phyloP scores from a whole-genome alignment of 495 filamentous ascomycete genomes.

The Glutinoglossum americanum region DNA sequence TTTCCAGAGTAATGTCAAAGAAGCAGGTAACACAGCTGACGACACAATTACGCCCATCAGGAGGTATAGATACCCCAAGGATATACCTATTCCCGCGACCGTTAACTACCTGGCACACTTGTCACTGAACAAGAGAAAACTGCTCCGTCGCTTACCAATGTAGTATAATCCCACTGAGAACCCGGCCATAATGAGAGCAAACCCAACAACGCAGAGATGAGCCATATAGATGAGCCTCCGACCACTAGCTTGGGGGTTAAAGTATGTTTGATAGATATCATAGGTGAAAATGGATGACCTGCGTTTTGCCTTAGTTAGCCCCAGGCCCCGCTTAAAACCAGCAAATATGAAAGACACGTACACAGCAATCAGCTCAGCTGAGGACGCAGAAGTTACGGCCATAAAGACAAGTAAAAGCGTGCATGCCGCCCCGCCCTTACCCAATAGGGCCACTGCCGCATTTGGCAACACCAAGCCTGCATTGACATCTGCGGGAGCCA shows the following conservation, averaged over 20 bases:
- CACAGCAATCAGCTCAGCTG: slow-evolving; percentile 79
- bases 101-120: slow-evolving; percentile 8
- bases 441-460: slow-evolving; percentile 73
- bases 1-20: slow-evolving; percentile 63
- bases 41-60: slow-evolving; percentile 88
- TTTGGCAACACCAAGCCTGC: slow-evolving; percentile 79
- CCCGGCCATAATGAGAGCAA: slow-evolving; percentile 62
- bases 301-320: background rate
- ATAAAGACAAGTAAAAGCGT: slow-evolving; percentile 84
- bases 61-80: slow-evolving; percentile 61
- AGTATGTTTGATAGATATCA: slow-evolving; percentile 56
- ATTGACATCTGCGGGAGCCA: slow-evolving; percentile 53
- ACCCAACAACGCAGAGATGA: slow-evolving; percentile 53
- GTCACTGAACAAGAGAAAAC: background rate
- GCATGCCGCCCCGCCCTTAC: slow-evolving; percentile 66
- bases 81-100: slow-evolving; percentile 25
- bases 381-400: slow-evolving; percentile 82
- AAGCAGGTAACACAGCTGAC: slow-evolving; percentile 63
- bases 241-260: slow-evolving; percentile 33
- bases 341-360: background rate
- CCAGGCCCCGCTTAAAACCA: background rate
- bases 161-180: slow-evolving; percentile 70
- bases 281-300: slow-evolving; percentile 75
- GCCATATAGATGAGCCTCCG: slow-evolving; percentile 70
- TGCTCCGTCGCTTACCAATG: background rate